Evolutionary conservation across 1,284 basidiomycete species (phyloP), one percentile per base, ranked within the genome.

Genomic region (Irpex rosettiformis): DNA sequence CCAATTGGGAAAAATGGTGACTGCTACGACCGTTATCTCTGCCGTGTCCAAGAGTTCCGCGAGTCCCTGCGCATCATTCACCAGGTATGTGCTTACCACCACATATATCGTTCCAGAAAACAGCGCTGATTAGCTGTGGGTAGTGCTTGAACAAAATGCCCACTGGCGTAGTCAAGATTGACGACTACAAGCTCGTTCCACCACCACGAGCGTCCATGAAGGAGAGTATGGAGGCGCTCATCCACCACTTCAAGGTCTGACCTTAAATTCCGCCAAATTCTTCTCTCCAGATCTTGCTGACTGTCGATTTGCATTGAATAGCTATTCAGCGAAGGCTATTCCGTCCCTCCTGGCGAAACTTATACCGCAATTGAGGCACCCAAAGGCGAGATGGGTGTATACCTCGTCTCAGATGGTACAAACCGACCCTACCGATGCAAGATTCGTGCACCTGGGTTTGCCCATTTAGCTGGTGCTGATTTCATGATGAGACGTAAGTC

Each of bases 81-180:
- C 69, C 92, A 93, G 77, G 86, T 82, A 60, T 40, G 70, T 43
- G 3, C 52, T 57, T 37, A 16, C 47, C 48, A 13, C 33, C 18
- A 22, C 13, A 52, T 24, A 33, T 21, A 37, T 45, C 18, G 8
- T 52, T 24, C 3, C 21, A 28, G 47, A 30, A 48, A 42, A 25
- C 55, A 11, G n/a, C n/a, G 5, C 24, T 57, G 18, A 47, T 22
- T 8, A 25, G 18, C 22, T 24, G 22, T 21, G 47, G n/a, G 24
- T 73, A 96, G 84, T 96, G 93, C 72, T 75, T 98, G 66, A 98
- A 98, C 83, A 98, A 98, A 80, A 99, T 99, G 80, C 93, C 96
- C 2, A 81, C 88, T 3, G 96, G 96, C 52, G 94, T 87, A 51
- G 77, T 95, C 79, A 98, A 96, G 79, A 87, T 98, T 29, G 96